These are phyloP conservation scores for Candida qinlingensis DNA, from an alignment of 805 yeast genomes.

Conservation along the genomic window DNA sequence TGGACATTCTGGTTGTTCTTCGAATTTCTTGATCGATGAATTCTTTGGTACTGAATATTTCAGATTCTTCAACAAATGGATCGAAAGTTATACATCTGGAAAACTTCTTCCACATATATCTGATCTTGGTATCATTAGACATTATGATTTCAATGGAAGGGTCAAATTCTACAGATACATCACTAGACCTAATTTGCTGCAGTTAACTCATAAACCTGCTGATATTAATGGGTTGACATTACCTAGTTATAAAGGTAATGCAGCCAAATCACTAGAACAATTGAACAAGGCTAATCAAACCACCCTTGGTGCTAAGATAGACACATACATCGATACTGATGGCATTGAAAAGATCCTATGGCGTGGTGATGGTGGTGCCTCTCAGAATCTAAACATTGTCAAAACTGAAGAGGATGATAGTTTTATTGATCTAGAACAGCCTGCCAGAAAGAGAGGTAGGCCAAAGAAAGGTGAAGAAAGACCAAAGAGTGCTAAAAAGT, in stretches of 20 bases:
- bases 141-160: conserved; percentile 71
- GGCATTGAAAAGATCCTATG: conserved; percentile 10
- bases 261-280: conserved; percentile 2
- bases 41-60: conserved; percentile 52
- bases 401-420: conserved; percentile 1
- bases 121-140: conserved; percentile 43
- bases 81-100: conserved; percentile 41
- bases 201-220: conserved; percentile 24
- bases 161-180: conserved; percentile 65
- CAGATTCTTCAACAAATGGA: conserved; percentile 44
- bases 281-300: conserved; percentile 23
- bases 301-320: conserved; percentile 20
- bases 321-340: conserved; percentile 2
- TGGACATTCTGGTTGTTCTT: conserved; percentile 50
- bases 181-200: conserved; percentile 36
- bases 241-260: conserved; percentile 14
- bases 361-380: conserved; percentile 9
- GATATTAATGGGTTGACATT: conserved; percentile 27
- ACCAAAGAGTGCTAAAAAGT: conserved; percentile 10
- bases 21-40: conserved; percentile 44
- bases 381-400: conserved; percentile 2
- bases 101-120: conserved; percentile 26
- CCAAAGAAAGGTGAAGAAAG: conserved; percentile 23
- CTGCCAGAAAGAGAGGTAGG: conserved; percentile 22
- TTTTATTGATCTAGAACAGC: background rate